phyloP scores from a whole-genome alignment of 495 filamentous ascomycete genomes.

The Tricharina praecox region DNA sequence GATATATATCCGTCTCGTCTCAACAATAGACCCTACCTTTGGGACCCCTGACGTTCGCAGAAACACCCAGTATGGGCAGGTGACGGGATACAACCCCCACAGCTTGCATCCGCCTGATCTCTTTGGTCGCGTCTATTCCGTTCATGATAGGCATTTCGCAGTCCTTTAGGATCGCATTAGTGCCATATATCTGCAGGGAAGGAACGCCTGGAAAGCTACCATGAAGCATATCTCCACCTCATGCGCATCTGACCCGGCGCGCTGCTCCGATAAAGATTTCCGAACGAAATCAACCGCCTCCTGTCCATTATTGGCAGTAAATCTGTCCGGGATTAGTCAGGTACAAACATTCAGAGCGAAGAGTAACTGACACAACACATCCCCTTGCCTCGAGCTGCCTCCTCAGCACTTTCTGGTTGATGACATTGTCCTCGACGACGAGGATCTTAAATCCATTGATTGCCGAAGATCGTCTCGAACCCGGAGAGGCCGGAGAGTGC shows the following conservation, averaged over 20 bases:
- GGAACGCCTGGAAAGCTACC: no score
- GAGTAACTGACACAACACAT: constrained; percentile 46
- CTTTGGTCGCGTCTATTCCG: constrained; percentile 48
- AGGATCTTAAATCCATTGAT: constrained; percentile 31
- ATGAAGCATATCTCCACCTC: constrained; percentile 11
- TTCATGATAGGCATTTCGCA: constrained; percentile 79
- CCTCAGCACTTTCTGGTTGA: constrained; percentile 53
- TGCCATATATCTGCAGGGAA: no score
- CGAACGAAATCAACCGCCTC: constrained; percentile 50
- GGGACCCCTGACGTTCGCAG: constrained; percentile 52
- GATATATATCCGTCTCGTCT: no score
- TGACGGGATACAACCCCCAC: constrained; percentile 34
- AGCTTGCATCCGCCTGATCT: constrained; percentile 46
- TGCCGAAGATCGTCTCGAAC: neutral
- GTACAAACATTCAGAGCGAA: no score
- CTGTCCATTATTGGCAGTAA: constrained; percentile 55
- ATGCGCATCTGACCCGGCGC: constrained; percentile 13
- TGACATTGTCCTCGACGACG: constrained; percentile 69
- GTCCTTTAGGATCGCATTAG: no score
- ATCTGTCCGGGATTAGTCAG: no score
- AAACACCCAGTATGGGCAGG: constrained; percentile 61
- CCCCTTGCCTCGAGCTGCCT: constrained; percentile 47
- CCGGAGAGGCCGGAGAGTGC: neutral
- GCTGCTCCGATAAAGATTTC: constrained; percentile 24
- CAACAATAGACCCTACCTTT: no score